Evolutionary conservation across 441 rosid species (phyloP), one percentile per base, ranked within the genome.

Genomic region (Manihot esculenta): DNA sequence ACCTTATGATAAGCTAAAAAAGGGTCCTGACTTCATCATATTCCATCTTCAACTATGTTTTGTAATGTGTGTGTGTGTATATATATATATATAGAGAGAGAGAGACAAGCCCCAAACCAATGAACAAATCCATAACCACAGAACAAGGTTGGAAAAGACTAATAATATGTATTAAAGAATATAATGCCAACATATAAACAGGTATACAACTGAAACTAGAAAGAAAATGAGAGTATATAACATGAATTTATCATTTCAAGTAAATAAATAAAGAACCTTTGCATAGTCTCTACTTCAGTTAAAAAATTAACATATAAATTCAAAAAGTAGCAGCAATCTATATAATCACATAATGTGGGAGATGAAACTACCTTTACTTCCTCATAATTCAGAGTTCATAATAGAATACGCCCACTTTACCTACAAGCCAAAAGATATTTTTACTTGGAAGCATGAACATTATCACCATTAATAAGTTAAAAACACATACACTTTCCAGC

Each of bases 331-430:
- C 79, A 79, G 68, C 80, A 71, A 69, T 58, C 44, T 51, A 71
- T 45, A 63, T 64, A 68, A 78, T 85, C 69, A 78, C 75, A 76
- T 79, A 85, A 84, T 82, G 64, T 81, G 80, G 73, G 94, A 87
- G 91, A 80, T 80, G 99, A 83, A 88, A 79, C 97, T 94, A 94
- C 99, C 97, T 92, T 94, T 84, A 92, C 86, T 84, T 90, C 90
- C 91, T 84, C 96, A 87, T 87, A 86, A 86, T 88, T 93, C 97
- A 92, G 99, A 84, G 99, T 87, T 88, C 93, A 89, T 89, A 81
- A 85, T 84, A 89, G 92, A 87, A 88, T 70, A 94, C 93, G 96
- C 84, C 98, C 88, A 90, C 87, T 83, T 94, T 89, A 90, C 99
- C 99, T 94, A 94, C 99, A 94, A 90, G 90, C 79, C 72, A 90